Evolutionary conservation across 1,284 basidiomycete genomes (phyloP).

Genomic region (Ganoderma sp.): DNA sequence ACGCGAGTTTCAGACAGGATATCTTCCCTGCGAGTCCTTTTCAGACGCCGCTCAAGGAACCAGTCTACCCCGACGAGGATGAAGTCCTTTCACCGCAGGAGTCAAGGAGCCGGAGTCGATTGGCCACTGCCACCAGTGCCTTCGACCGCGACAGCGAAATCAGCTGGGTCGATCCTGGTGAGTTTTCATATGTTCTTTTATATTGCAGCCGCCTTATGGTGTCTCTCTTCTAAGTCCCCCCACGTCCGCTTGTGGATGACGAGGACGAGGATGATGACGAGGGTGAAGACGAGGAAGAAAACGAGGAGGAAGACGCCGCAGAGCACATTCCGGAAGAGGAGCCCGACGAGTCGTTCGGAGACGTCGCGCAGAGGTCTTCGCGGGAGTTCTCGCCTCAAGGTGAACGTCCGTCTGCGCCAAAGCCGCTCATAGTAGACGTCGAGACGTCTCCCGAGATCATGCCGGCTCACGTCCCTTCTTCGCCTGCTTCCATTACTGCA

Average conservation of each 20-base stretch:
- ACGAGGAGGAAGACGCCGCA: conserved; percentile 36
- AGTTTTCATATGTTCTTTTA: conserved; percentile 4
- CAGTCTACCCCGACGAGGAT: conserved; percentile 60
- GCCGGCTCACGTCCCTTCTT: conserved; percentile 52
- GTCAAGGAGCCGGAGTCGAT: conserved; percentile 41
- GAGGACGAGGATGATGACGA: conserved; percentile 58
- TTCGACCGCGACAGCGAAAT: conserved; percentile 63
- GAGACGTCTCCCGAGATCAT: conserved; percentile 61
- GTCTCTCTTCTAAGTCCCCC: conserved; percentile 16
- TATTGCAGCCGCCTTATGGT: neutral
- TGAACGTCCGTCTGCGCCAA: conserved; percentile 54
- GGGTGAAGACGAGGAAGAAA: conserved; percentile 42
- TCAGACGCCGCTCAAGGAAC: conserved; percentile 69
- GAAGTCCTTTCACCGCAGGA: conserved; percentile 64
- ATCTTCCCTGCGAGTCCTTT: conserved; percentile 73
- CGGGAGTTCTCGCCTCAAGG: conserved; percentile 25
- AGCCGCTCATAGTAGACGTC: conserved; percentile 64
- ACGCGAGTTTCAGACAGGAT: conserved; percentile 57
- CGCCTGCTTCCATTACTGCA: conserved; percentile 55
- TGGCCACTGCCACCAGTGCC: conserved; percentile 39
- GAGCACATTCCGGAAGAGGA: conserved; percentile 42
- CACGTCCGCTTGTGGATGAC: conserved; percentile 61
- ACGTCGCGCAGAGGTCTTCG: conserved; percentile 30
- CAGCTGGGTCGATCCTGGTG: conserved; percentile 74
- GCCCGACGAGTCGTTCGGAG: conserved; percentile 40